Evolutionary conservation across 2,329 filamentous ascomycete genomes (phyloP), one percentile per base, ranked within the genome.

Genomic region (Diaporthe ampelina): DNA sequence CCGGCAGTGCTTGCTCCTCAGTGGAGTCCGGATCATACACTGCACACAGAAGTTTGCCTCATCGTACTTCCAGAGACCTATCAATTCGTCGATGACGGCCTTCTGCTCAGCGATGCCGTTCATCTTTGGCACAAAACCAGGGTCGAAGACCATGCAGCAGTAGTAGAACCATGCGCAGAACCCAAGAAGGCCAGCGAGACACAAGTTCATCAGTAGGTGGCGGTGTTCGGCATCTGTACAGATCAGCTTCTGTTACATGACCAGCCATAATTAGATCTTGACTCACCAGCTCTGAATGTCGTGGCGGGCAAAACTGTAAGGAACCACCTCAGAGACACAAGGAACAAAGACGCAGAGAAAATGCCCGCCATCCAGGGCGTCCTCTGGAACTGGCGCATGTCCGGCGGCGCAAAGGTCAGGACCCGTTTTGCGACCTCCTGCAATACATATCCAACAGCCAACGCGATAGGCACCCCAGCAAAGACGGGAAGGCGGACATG

Each of bases 291-390:
- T 15, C 78, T 78, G 65, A 82, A 81, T 2, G 84, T 83, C 2
- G 83, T 85, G 17, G 75, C 78, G 0, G 86, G 94, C 67, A 98
- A 84, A 54, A 98, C 88, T 17, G 90, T 89, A 29, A 92, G 90
- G 52, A 96, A 78, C 91, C 94, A 99, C 77, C 93, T 91, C 50
- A 94, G 80, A 37, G 92, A 94, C 5, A 95, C 91, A 86, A 94
- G 92, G 80, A 97, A 97, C 24, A 98, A 84, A 0, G 95, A 94
- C 2, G 88, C 95, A 0, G 95, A 93, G 84, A 99, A 99, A 76
- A 99, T 95, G 73, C 97, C 97, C 0, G 97, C 93, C 78, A 99
- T 88, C 89, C 95, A 98, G 17, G 97, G 96, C 93, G 97, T 98
- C 84, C 93, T 94, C 81, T 98, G 95, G 79, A 98, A 92, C 77